These are phyloP conservation scores for Globisporangium cederbergense DNA, from an alignment of 352 stramenopile species.

Conservation along the genomic window DNA sequence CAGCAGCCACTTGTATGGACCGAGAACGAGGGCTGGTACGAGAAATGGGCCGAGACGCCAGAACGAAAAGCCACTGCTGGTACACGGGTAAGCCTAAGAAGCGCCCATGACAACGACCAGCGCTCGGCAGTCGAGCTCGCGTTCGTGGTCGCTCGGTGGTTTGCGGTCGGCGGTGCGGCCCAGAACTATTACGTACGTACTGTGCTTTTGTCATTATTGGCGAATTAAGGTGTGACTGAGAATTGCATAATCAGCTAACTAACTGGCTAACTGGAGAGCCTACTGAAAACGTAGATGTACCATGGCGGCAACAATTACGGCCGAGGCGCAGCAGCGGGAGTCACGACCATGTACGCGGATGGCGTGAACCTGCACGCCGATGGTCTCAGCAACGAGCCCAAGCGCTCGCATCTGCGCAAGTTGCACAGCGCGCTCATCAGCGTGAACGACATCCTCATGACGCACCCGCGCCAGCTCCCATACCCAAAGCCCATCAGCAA, in stretches of 20 bases:
- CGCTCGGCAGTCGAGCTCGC: conserved; percentile 46
- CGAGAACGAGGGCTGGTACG: conserved; percentile 73
- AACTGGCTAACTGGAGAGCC: not conserved
- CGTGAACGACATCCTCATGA: conserved; percentile 54
- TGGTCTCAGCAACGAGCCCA: conserved; percentile 67
- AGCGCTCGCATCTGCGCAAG: conserved; percentile 60
- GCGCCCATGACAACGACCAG: conserved; percentile 35
- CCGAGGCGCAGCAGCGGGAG: conserved; percentile 48
- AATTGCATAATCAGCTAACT: not conserved
- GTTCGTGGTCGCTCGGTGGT: conserved; percentile 65
- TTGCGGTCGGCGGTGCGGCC: conserved; percentile 52
- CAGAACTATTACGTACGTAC: conserved; percentile 73
- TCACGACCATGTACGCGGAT: conserved; percentile 71
- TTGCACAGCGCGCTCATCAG: conserved; percentile 51
- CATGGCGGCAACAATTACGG: conserved; percentile 77
- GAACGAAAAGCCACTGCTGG: conserved; percentile 11
- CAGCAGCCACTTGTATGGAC: conserved; percentile 68
- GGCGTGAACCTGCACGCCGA: conserved; percentile 65
- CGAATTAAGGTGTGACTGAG: not conserved
- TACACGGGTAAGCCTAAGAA: not conserved
- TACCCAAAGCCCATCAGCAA: conserved; percentile 26
- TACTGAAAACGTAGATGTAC: conserved; percentile 50
- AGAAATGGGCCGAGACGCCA: conserved; percentile 48
- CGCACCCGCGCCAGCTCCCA: conserved; percentile 44
- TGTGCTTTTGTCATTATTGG: not conserved